Conservation (phyloP, 1,139 yeast species). For the Ogataea hybrid region DNA sequence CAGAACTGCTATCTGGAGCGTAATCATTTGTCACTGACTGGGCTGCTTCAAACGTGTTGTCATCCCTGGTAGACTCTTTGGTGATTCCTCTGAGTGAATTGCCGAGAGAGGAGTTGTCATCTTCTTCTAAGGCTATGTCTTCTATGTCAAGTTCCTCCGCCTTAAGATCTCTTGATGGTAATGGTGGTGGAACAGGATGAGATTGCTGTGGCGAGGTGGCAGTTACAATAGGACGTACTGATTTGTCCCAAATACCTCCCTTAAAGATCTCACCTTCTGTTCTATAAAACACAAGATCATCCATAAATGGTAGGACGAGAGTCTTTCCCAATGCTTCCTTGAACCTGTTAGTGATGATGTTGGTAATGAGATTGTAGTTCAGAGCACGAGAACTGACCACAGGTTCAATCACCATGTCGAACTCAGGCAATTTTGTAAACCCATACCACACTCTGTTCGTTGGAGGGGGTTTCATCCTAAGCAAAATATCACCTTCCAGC, state of each 20-base stretch:
- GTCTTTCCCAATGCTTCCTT: slow-evolving; percentile 78
- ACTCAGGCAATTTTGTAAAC: slow-evolving; percentile 73
- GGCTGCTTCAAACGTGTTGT: not conserved
- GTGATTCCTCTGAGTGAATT: not conserved
- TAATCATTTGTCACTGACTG: no score
- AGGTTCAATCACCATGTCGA: slow-evolving; percentile 80
- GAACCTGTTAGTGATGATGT: slow-evolving; percentile 73
- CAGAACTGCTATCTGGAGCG: slow-evolving; percentile 1
- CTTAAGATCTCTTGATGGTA: slow-evolving; percentile 7
- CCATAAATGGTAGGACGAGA: slow-evolving; percentile 83
- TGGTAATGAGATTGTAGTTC: slow-evolving; percentile 74
- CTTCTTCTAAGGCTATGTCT: not conserved
- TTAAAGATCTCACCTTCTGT: slow-evolving; percentile 69
- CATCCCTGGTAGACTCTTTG: slow-evolving; percentile 1
- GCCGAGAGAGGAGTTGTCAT: not conserved
- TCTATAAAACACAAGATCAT: slow-evolving; percentile 72
- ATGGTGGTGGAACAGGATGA: slow-evolving; percentile 9
- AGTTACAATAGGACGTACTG: slow-evolving; percentile 25
- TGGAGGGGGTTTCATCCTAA: slow-evolving; percentile 84
- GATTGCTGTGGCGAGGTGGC: not conserved
- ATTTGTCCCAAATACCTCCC: slow-evolving; percentile 88
- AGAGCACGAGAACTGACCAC: slow-evolving; percentile 81
- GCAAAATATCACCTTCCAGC: slow-evolving; percentile 69
- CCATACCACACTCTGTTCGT: slow-evolving; percentile 89
- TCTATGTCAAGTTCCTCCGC: not conserved